phyloP scores from a whole-genome alignment of 176 grass and related monocot genomes.

The Hordeum vulgare region MorexV3_pseudomolecules_assembly NC_058522.1:431155953-431156452 shows the following conservation, averaged over 20 bases:
- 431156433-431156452: constrained; percentile 72
- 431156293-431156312: constrained; percentile 60
- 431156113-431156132: constrained; percentile 52
- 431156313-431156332: background rate
- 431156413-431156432: constrained; percentile 65
- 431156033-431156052: background rate
- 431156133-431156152: constrained; percentile 83
- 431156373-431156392: background rate
- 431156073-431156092: background rate
- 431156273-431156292: constrained; percentile 60
- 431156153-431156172: constrained; percentile 78
- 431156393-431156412: constrained; percentile 66
- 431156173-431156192: constrained; percentile 50
- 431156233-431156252: constrained; percentile 96
- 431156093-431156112: constrained; percentile 2
- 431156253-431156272: constrained; percentile 93
- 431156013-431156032: background rate
- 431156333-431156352: background rate
- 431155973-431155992: background rate
- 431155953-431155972: background rate
- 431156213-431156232: constrained; percentile 57
- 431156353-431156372: constrained; percentile 15
- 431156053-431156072: background rate
- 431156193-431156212: constrained; percentile 41
- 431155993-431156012: background rate